phyloP scores from a whole-genome alignment of 2,329 filamentous ascomycete genomes.

The Scedosporium dehoogii region DNA sequence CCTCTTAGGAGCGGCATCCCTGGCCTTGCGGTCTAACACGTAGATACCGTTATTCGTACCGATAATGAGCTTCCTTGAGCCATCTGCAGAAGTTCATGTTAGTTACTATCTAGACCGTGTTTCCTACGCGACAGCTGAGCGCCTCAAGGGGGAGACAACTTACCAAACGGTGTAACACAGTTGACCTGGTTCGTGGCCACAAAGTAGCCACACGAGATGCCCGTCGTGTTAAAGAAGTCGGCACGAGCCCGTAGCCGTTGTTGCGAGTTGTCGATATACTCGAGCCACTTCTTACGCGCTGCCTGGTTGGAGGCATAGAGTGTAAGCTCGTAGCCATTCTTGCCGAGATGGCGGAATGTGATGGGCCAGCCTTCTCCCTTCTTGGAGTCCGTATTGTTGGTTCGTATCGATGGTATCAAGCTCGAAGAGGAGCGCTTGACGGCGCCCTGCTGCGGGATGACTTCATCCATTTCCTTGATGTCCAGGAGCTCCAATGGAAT shows the following conservation, averaged over 20 bases:
- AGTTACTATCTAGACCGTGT: constrained; percentile 4
- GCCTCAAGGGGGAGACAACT: constrained; percentile 21
- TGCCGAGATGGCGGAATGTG: constrained; percentile 91
- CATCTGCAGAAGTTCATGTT: constrained; percentile 47
- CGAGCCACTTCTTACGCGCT: constrained; percentile 91
- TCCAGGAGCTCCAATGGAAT: constrained; percentile 89
- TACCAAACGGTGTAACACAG: constrained; percentile 85
- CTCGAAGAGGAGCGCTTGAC: constrained; percentile 84
- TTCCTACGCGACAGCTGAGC: not conserved
- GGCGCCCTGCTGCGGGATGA: constrained; percentile 70
- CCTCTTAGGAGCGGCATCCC: constrained; percentile 68
- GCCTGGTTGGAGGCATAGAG: constrained; percentile 79
- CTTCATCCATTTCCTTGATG: constrained; percentile 95
- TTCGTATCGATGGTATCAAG: constrained; percentile 51
- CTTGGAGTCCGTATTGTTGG: constrained; percentile 41
- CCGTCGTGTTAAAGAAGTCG: constrained; percentile 74
- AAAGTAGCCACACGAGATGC: constrained; percentile 52
- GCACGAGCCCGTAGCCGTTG: constrained; percentile 77
- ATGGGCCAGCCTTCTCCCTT: constrained; percentile 78
- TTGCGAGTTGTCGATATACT: constrained; percentile 87
- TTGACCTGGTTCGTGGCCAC: constrained; percentile 72
- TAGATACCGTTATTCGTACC: constrained; percentile 93
- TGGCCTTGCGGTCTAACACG: constrained; percentile 80
- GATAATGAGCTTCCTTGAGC: constrained; percentile 86
- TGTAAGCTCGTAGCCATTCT: constrained; percentile 87